A percentile compares a stretch with the other conserved stretches of the same genome.
These are phyloP conservation scores for Yamadazyma sp. DNA, from an alignment of 805 yeast genomes.

Conservation along the genomic window DNA sequence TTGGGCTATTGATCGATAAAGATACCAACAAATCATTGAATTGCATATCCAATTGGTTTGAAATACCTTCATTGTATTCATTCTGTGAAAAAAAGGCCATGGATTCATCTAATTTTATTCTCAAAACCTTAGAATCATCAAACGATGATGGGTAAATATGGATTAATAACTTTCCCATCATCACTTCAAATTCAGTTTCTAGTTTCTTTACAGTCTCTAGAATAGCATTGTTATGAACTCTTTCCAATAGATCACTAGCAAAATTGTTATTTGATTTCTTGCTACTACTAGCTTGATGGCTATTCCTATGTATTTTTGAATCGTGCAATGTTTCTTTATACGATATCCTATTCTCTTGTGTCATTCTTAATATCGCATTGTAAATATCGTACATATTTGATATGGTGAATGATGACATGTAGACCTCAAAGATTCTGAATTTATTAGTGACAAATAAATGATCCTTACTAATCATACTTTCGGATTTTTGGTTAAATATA, in stretches of 20 bases:
- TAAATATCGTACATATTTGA: conserved; percentile 78
- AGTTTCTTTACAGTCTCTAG: conserved; percentile 42
- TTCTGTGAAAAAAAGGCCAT: conserved; percentile 52
- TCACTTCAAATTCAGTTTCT: conserved; percentile 66
- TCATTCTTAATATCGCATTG: conserved; percentile 65
- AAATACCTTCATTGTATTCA: conserved; percentile 41
- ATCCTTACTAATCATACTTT: conserved; percentile 50
- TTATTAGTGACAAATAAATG: conserved; percentile 51
- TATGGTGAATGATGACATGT: conserved; percentile 80
- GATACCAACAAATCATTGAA: conserved; percentile 66
- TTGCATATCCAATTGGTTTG: conserved; percentile 57
- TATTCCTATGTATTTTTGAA: conserved; percentile 36
- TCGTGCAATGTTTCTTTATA: conserved; percentile 74
- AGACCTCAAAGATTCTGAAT: conserved; percentile 55
- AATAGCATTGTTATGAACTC: conserved; percentile 15
- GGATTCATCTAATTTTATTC: conserved; percentile 53
- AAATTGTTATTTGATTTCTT: conserved; percentile 1
- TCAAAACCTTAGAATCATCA: conserved; percentile 72
- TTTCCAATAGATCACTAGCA: background rate
- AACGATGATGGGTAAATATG: conserved; percentile 83
- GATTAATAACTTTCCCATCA: conserved; percentile 51
- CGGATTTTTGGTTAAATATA: conserved; percentile 67
- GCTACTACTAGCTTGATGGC: background rate
- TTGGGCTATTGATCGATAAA: conserved; percentile 55
- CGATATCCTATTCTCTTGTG: conserved; percentile 67